phyloP scores from a whole-genome alignment of 2,329 filamentous ascomycete species.

The Curvularia lunata region DNA sequence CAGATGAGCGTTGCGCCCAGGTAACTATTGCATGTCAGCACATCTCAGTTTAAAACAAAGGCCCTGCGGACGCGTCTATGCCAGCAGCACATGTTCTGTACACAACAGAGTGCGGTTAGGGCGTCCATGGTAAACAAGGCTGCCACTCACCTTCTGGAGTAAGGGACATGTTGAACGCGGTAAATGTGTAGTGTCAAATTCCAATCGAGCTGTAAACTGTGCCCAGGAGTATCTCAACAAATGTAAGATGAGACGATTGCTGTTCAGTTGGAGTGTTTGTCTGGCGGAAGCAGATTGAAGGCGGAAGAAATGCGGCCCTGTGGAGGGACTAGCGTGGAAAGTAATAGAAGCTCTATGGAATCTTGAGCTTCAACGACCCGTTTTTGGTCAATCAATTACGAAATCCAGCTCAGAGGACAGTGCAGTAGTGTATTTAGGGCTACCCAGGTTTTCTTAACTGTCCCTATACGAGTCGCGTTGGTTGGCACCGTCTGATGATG shows the following conservation, averaged over 20 bases:
- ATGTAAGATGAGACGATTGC: constrained; percentile 9
- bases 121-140: constrained; percentile 26
- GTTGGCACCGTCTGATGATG: constrained; percentile 9
- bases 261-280: constrained; percentile 29
- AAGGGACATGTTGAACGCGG: constrained; percentile 36
- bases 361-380: constrained; percentile 31
- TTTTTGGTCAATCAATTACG: constrained; percentile 25
- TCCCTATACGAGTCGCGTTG: constrained; percentile 14
- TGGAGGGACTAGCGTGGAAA: constrained; percentile 49
- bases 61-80: constrained; percentile 11
- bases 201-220: constrained; percentile 3
- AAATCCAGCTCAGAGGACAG: constrained; percentile 8
- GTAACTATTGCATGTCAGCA: constrained; percentile 67
- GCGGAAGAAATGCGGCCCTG: constrained; percentile 46
- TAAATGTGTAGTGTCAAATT: constrained; percentile 4
- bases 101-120: constrained; percentile 4
- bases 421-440: neutral
- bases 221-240: constrained; percentile 5
- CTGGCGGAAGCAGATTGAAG: constrained; percentile 33
- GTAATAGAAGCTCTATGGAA: constrained; percentile 48
- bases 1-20: constrained; percentile 96
- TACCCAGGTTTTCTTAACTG: constrained; percentile 6
- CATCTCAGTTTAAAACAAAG: neutral
- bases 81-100: neutral
- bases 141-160: constrained; percentile 51